Evolutionary conservation across 2,329 filamentous ascomycete species (phyloP).

Genomic region (Pezicula rhizophila): DNA sequence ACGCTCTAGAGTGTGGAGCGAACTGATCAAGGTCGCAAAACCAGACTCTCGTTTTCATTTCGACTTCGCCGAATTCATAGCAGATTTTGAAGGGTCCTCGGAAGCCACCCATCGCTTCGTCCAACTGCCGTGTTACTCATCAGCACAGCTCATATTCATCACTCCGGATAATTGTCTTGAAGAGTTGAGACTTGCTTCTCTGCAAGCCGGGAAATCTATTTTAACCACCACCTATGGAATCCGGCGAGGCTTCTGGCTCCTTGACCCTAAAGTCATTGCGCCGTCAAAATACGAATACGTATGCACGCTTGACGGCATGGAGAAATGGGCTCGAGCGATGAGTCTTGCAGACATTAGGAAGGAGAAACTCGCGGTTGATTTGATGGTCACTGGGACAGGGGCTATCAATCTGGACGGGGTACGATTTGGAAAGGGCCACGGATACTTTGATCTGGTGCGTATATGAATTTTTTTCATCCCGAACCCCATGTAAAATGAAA

Average conservation of each 20-base stretch:
- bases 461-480: no score
- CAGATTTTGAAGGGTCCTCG: constrained; percentile 34
- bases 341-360: constrained; percentile 30
- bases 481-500: no score
- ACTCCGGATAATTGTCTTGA: constrained; percentile 40
- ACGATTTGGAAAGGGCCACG: constrained; percentile 34
- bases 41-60: constrained; percentile 38
- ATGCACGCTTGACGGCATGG: constrained; percentile 38
- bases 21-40: constrained; percentile 31
- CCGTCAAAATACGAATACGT: constrained; percentile 26
- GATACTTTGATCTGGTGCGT: constrained; percentile 32
- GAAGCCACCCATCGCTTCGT: constrained; percentile 27
- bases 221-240: constrained; percentile 37
- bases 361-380: constrained; percentile 23
- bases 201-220: constrained; percentile 34
- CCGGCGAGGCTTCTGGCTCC: constrained; percentile 34
- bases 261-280: constrained; percentile 30
- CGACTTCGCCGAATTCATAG: constrained; percentile 37
- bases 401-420: constrained; percentile 33
- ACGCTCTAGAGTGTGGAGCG: constrained; percentile 25
- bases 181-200: constrained; percentile 29
- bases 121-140: constrained; percentile 27
- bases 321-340: constrained; percentile 31
- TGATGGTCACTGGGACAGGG: constrained; percentile 35
- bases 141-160: constrained; percentile 30